Percentiles rank a stretch among this genome's conserved stretches.
Evolutionary conservation across 768 basidiomycete genomes (phyloP).

Genomic region (Boletellus ananas): DNA sequence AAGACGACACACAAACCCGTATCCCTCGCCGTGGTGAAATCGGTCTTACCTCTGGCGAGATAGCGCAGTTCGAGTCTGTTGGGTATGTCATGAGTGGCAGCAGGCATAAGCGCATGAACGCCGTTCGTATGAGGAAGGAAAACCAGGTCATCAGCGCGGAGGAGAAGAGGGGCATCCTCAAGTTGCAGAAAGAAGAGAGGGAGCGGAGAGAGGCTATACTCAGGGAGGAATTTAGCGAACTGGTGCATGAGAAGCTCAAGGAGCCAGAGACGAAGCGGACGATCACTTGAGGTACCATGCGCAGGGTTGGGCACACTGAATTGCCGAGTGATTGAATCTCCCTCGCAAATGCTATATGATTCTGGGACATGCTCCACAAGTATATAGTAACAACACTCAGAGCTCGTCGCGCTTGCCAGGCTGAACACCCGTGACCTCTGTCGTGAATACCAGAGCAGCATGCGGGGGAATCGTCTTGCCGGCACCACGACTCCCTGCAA

Average conservation of each 20-base stretch:
- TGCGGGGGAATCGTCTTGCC: slow-evolving; percentile 74
- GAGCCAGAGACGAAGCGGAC: slow-evolving; percentile 32
- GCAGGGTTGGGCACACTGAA: too few relatives aligned
- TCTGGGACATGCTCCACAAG: background rate
- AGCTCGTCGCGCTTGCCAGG: slow-evolving; percentile 50
- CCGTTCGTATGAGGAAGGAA: slow-evolving; percentile 97
- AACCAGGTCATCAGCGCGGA: slow-evolving; percentile 99
- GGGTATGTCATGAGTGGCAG: slow-evolving; percentile 99
- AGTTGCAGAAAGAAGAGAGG: slow-evolving; percentile 92
- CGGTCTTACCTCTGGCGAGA: slow-evolving; percentile 83
- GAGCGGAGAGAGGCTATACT: slow-evolving; percentile 86
- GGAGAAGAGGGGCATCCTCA: slow-evolving; percentile 94
- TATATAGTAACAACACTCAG: slow-evolving; percentile 25
- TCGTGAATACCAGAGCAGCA: slow-evolving; percentile 81
- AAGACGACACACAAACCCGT: slow-evolving; percentile 77
- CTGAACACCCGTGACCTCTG: slow-evolving; percentile 72
- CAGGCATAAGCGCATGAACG: slow-evolving; percentile 95
- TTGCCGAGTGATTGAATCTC: background rate
- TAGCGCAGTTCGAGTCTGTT: slow-evolving; percentile 79
- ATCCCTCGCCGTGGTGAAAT: slow-evolving; percentile 99
- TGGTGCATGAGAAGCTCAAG: slow-evolving; percentile 74
- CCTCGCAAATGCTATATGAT: background rate
- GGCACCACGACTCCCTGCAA: slow-evolving; percentile 67
- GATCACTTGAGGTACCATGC: slow-evolving; percentile 4
- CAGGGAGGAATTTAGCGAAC: slow-evolving; percentile 84